phyloP scores from a whole-genome alignment of 192 early-diverging fungal genomes.

The Backusella morwellensis region DNA sequence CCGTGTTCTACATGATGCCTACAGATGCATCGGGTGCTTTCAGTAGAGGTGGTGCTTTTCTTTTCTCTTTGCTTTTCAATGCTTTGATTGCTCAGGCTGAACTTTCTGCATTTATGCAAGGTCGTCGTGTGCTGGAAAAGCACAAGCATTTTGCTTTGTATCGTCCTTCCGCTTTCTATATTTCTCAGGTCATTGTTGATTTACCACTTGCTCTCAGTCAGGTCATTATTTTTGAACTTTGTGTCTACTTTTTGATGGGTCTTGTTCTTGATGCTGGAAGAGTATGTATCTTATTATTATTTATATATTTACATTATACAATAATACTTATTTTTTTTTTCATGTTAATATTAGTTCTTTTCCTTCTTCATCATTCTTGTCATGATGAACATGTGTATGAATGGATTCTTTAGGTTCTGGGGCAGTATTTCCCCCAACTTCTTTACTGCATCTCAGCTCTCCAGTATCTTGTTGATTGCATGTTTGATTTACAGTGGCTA shows the following conservation, averaged over 20 bases:
- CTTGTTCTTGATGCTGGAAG: conserved; percentile 55
- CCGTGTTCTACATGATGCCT: conserved; percentile 64
- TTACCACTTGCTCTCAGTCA: conserved; percentile 52
- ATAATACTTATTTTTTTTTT: background rate
- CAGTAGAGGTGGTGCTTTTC: conserved; percentile 68
- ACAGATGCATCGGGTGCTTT: conserved; percentile 57
- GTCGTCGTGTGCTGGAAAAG: conserved; percentile 67
- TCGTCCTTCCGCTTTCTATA: conserved; percentile 61
- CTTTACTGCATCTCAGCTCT: conserved; percentile 50
- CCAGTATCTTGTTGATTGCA: conserved; percentile 53
- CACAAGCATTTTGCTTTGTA: conserved; percentile 70
- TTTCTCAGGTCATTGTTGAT: conserved; percentile 59
- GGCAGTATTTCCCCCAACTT: conserved; percentile 50
- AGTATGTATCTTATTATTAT: background rate
- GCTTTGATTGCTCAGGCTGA: conserved; percentile 65
- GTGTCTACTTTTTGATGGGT: conserved; percentile 67
- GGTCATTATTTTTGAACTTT: conserved; percentile 55
- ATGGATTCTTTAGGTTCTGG: conserved; percentile 57
- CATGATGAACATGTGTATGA: conserved; percentile 54
- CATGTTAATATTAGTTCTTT: conserved; percentile 32
- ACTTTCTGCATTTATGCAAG: conserved; percentile 64
- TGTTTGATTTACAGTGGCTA: conserved; percentile 63
- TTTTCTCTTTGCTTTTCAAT: conserved; percentile 70
- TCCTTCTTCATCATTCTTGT: conserved; percentile 59
- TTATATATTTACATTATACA: background rate